Conservation (phyloP, 441 rosid genomes). For the Gossypium lobatum region DNA sequence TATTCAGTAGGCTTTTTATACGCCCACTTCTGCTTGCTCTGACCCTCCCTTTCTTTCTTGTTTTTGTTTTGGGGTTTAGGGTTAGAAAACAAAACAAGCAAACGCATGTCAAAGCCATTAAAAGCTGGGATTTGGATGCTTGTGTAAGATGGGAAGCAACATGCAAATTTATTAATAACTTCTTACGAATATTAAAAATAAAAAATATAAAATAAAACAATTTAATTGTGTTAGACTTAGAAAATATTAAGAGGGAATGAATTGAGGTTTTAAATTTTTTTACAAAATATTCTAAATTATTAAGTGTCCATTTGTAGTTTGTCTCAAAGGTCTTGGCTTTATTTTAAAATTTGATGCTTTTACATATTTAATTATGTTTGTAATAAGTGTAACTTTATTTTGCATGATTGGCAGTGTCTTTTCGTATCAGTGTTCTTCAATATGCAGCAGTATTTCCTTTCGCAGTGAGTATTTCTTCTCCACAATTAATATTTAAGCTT, state of each 20-base stretch:
- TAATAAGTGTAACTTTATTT: not conserved
- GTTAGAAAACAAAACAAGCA: not conserved
- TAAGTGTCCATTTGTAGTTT: not conserved
- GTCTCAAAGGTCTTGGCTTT: not conserved
- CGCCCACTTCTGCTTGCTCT: not conserved
- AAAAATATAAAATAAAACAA: too few relatives aligned
- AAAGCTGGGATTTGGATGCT: not conserved
- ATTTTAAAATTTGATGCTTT: not conserved
- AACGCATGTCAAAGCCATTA: not conserved
- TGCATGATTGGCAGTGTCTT: conserved; percentile 54
- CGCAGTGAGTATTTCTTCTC: conserved; percentile 48
- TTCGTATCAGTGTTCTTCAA: conserved; percentile 64
- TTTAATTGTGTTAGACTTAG: too few relatives aligned
- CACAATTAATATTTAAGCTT: not conserved
- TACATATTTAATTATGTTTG: not conserved
- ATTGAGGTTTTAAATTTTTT: too few relatives aligned
- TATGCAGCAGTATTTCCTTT: conserved; percentile 70
- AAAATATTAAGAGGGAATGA: too few relatives aligned
- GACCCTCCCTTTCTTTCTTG: not conserved
- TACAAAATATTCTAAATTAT: too few relatives aligned
- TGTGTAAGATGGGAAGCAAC: not conserved
- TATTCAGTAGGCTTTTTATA: not conserved
- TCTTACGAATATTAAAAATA: too few relatives aligned
- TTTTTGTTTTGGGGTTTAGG: not conserved
- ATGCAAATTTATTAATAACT: too few relatives aligned